phyloP scores from a whole-genome alignment of 2,329 filamentous ascomycete species.

The Cryphonectria nitschkei region DNA sequence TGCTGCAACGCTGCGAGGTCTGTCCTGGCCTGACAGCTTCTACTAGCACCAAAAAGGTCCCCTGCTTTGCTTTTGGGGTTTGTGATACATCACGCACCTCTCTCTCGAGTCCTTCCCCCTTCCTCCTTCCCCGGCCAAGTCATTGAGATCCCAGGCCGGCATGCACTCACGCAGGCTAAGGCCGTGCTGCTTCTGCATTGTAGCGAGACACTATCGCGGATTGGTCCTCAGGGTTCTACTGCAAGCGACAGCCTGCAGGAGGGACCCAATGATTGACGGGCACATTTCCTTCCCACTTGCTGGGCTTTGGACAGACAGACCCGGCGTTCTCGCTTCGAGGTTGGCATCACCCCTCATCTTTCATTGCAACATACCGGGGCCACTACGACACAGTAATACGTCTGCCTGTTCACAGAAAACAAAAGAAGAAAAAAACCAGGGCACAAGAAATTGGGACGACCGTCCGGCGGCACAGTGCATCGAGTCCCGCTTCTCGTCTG shows the following conservation, averaged over 20 bases:
- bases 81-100: conserved; percentile 16
- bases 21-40: neutral
- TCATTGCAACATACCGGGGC: neutral
- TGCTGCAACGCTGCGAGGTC: neutral
- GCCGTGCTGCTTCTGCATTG: neutral
- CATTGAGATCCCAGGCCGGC: conserved; percentile 7
- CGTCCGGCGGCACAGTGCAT: conserved; percentile 14
- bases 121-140: neutral
- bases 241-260: neutral
- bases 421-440: neutral
- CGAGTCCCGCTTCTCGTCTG: neutral
- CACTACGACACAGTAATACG: neutral
- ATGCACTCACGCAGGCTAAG: neutral
- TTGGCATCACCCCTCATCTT: neutral
- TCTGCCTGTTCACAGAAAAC: neutral
- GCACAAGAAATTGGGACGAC: neutral
- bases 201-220: neutral
- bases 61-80: neutral
- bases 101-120: neutral
- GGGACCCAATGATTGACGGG: neutral
- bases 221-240: neutral
- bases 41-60: neutral
- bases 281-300: neutral
- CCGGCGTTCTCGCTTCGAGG: neutral
- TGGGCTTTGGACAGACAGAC: neutral